Conservation (phyloP, 345 rosid genomes). For the Eucalyptus fibrosa region DNA sequence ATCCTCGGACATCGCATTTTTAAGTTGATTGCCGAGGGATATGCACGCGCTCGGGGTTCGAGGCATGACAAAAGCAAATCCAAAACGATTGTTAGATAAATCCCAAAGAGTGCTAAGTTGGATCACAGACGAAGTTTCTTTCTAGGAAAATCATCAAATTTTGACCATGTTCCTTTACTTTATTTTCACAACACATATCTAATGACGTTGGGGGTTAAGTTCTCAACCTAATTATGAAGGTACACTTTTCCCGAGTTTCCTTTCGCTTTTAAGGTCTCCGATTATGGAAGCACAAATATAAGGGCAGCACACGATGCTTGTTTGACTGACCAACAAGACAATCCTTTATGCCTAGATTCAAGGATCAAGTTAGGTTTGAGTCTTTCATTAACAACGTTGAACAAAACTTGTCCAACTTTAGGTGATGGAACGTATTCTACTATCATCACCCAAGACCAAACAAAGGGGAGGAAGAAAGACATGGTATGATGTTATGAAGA, state of each 20-base stretch:
- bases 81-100: no score
- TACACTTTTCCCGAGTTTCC: no score
- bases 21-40: fast-evolving
- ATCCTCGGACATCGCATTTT: fast-evolving
- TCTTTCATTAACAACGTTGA: background rate
- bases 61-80: no score
- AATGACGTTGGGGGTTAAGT: no score
- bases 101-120: no score
- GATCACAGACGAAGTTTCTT: no score
- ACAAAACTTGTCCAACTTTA: background rate
- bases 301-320: background rate
- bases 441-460: background rate
- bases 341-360: background rate
- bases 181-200: no score
- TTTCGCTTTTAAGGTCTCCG: no score
- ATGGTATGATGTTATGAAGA: background rate
- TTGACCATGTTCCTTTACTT: no score
- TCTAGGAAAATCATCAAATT: no score
- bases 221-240: no score
- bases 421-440: background rate
- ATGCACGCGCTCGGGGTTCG: fast-evolving
- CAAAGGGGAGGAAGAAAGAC: background rate
- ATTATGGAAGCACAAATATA: background rate
- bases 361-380: background rate
- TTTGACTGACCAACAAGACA: background rate